Conservation (phyloP, 1,284 basidiomycete genomes). For the Ustilago cynodontis region DNA sequence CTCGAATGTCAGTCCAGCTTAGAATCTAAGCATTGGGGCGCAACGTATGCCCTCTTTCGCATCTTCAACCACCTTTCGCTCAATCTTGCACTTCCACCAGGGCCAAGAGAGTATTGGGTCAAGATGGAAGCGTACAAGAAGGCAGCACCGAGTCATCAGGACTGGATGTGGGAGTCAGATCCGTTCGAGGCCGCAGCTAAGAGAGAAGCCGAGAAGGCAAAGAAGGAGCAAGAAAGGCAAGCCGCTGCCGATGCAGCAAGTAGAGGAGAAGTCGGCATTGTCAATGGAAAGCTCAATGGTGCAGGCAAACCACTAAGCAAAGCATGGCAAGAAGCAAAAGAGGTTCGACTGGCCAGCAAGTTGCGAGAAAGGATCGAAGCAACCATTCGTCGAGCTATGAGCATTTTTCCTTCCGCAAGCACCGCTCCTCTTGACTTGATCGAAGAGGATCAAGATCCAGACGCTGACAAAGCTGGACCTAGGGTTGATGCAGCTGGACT, state of each 20-base stretch:
- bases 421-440: constrained; percentile 42
- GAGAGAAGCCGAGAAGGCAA: constrained; percentile 60
- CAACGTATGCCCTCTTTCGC: constrained; percentile 69
- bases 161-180: constrained; percentile 67
- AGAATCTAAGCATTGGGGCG: constrained; percentile 69
- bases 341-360: constrained; percentile 84
- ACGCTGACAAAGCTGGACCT: not conserved
- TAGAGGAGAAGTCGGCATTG: constrained; percentile 32
- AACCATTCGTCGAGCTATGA: constrained; percentile 80
- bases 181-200: constrained; percentile 67
- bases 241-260: constrained; percentile 40
- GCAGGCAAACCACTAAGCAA: constrained; percentile 67
- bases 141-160: constrained; percentile 54
- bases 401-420: constrained; percentile 50
- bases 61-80: constrained; percentile 65
- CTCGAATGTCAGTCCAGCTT: constrained; percentile 55
- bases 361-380: constrained; percentile 85
- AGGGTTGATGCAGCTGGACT: constrained; percentile 47
- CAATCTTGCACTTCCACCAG: constrained; percentile 64
- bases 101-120: constrained; percentile 68
- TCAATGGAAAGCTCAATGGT: constrained; percentile 46
- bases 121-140: constrained; percentile 65
- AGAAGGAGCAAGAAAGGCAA: constrained; percentile 47
- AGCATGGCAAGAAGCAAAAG: constrained; percentile 79
- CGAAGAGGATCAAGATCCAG: constrained; percentile 35